phyloP scores from a whole-genome alignment of 139 green algal genomes.

The Zygnema cylindricum region DNA sequence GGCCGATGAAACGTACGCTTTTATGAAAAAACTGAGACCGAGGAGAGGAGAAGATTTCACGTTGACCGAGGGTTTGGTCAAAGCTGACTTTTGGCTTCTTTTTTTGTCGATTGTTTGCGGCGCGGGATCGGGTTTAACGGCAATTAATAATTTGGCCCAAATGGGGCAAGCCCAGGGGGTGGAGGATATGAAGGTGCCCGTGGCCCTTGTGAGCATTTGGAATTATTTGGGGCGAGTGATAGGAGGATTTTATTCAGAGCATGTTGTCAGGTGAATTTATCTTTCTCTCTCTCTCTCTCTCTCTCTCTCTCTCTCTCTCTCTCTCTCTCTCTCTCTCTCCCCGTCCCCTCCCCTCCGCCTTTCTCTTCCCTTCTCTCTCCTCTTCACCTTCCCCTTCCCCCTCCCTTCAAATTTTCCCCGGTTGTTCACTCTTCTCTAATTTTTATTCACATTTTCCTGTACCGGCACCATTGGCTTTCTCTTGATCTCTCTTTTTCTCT shows the following conservation, averaged over 20 bases:
- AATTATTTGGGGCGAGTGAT: constrained; percentile 45
- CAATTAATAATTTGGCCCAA: constrained; percentile 80
- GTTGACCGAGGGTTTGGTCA: constrained; percentile 19
- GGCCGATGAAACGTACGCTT: too few relatives aligned
- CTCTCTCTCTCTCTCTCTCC: not conserved
- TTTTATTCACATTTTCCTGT: too few relatives aligned
- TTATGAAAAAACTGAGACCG: not conserved
- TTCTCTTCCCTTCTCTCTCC: not conserved
- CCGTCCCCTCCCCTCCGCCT: not conserved
- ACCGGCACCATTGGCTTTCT: too few relatives aligned
- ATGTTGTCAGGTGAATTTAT: constrained; percentile 31
- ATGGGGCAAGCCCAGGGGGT: constrained; percentile 40
- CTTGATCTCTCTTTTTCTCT: too few relatives aligned
- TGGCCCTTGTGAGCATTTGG: constrained; percentile 49
- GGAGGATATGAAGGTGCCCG: not conserved
- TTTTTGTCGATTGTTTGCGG: constrained; percentile 68
- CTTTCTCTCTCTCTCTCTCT: not conserved
- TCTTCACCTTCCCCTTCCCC: too few relatives aligned
- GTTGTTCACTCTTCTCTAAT: too few relatives aligned
- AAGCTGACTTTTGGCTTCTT: constrained; percentile 71
- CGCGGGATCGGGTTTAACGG: constrained; percentile 71
- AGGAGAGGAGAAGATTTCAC: constrained; percentile 45
- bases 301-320: not conserved
- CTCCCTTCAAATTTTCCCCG: too few relatives aligned
- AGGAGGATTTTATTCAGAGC: constrained; percentile 39